These are phyloP conservation scores for Monosporascus ibericus DNA, from an alignment of 2,329 filamentous ascomycete species.

Conservation along the genomic window DNA sequence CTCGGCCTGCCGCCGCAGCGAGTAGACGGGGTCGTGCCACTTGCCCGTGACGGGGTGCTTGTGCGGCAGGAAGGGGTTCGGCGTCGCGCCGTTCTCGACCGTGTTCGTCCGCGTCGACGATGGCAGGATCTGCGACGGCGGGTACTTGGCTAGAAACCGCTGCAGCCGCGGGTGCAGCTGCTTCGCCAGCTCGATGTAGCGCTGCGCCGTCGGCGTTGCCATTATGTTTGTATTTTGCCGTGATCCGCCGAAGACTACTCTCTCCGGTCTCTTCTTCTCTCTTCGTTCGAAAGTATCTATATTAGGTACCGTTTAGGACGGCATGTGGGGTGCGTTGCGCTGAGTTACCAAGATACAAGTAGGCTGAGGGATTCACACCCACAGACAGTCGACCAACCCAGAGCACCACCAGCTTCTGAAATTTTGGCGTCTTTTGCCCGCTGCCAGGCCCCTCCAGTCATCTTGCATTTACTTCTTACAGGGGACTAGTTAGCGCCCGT, in stretches of 20 bases:
- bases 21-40: slow-evolving; percentile 80
- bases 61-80: slow-evolving; percentile 76
- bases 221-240: background rate
- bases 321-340: too few species aligned
- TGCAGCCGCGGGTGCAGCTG: slow-evolving; percentile 71
- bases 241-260: too few species aligned
- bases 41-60: slow-evolving; percentile 73
- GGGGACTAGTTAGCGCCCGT: background rate
- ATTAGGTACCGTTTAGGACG: too few species aligned
- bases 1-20: slow-evolving; percentile 81
- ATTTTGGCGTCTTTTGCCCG: background rate
- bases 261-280: too few species aligned
- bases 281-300: too few species aligned
- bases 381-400: background rate
- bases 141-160: slow-evolving; percentile 86
- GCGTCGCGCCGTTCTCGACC: slow-evolving; percentile 32
- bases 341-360: too few species aligned
- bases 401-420: background rate
- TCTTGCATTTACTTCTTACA: background rate
- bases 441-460: background rate
- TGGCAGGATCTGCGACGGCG: slow-evolving; percentile 59
- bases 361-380: too few species aligned
- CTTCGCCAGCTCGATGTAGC: slow-evolving; percentile 56
- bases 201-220: slow-evolving; percentile 14
- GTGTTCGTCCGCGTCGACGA: slow-evolving; percentile 27